Conservation (phyloP, 2,329 filamentous ascomycete genomes). For the Trichophyton equinum region DNA sequence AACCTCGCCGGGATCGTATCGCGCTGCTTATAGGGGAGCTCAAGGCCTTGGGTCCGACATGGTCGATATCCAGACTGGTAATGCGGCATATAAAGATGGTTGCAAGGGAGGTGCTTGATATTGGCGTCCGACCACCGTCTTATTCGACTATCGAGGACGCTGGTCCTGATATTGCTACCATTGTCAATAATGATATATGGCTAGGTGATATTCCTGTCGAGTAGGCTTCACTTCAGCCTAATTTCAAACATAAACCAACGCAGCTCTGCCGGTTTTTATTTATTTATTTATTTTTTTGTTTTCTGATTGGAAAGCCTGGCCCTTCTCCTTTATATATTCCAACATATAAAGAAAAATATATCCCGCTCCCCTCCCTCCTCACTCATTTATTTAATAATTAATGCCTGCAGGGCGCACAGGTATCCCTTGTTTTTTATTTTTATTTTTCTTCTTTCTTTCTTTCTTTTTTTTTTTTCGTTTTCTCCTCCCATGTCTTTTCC, state of each 20-base stretch:
- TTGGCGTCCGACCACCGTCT: constrained; percentile 22
- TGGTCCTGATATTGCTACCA: constrained; percentile 12
- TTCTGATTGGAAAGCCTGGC: background rate
- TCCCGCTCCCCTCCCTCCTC: background rate
- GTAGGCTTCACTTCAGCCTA: background rate
- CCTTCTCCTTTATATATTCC: background rate
- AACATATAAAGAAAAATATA: background rate
- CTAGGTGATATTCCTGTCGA: constrained; percentile 13
- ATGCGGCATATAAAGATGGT: constrained; percentile 63
- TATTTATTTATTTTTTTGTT: too few relatives aligned
- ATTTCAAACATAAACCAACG: background rate
- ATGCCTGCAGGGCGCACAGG: background rate
- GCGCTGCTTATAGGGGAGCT: constrained; percentile 67
- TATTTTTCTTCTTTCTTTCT: background rate
- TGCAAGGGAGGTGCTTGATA: constrained; percentile 56
- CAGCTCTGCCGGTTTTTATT: too few relatives aligned
- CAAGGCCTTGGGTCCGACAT: constrained; percentile 54
- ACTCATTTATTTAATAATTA: background rate
- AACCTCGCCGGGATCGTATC: constrained; percentile 54
- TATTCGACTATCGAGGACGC: constrained; percentile 8
- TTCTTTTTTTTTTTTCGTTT: background rate
- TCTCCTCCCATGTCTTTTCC: background rate
- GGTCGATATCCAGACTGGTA: constrained; percentile 59
- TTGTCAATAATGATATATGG: constrained; percentile 14
- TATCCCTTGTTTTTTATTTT: background rate